phyloP scores from a whole-genome alignment of 805 yeast species.

The Pichia gijzeniarum region DNA sequence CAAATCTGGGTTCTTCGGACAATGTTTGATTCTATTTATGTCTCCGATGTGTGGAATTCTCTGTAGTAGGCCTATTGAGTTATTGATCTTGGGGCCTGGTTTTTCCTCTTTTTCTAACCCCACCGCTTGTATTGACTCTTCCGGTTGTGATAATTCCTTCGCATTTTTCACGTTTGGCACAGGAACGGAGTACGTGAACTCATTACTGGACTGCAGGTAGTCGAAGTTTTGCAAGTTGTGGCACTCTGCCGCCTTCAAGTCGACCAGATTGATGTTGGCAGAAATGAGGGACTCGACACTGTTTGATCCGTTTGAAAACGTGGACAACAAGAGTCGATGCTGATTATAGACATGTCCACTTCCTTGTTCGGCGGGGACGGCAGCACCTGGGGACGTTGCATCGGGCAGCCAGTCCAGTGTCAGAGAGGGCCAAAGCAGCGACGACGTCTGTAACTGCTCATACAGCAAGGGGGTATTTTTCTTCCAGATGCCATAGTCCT shows the following conservation, averaged over 20 bases:
- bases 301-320: constrained; percentile 53
- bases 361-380: too few species aligned
- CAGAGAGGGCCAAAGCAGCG: constrained; percentile 60
- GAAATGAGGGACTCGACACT: constrained; percentile 22
- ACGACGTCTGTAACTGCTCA: constrained; percentile 44
- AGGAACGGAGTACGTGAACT: constrained; percentile 21
- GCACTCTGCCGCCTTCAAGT: background rate
- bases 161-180: constrained; percentile 11
- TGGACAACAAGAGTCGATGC: constrained; percentile 49
- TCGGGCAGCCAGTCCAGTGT: constrained; percentile 63
- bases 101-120: background rate
- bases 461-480: constrained; percentile 53
- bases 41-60: constrained; percentile 64
- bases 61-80: constrained; percentile 34
- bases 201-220: constrained; percentile 32
- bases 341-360: constrained; percentile 6
- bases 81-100: constrained; percentile 8
- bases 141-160: background rate
- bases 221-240: constrained; percentile 19
- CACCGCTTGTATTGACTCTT: background rate
- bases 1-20: constrained; percentile 85
- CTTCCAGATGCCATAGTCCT: constrained; percentile 49
- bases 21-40: constrained; percentile 61
- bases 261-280: background rate
- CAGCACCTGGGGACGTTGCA: constrained; percentile 9